These are phyloP conservation scores for Xylaria sp. DNA, from an alignment of 2,329 filamentous ascomycete genomes.

Conservation along the genomic window DNA sequence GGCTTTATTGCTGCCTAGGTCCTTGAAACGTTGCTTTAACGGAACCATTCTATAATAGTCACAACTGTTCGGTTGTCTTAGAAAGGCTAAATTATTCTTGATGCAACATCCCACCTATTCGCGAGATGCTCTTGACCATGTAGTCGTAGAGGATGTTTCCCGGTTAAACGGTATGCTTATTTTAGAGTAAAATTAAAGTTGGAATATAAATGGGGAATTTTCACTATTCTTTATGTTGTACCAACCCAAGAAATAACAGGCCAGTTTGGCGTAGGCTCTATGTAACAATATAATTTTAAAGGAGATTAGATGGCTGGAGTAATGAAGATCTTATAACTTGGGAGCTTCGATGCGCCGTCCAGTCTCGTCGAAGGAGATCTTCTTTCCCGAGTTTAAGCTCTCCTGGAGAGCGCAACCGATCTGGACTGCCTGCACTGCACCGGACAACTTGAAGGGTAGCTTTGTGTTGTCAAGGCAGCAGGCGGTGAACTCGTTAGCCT, in stretches of 20 bases:
- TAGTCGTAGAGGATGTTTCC: not conserved
- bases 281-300: not conserved
- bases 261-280: not conserved
- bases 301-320: too few species aligned
- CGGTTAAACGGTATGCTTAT: not conserved
- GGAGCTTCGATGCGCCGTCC: conserved; percentile 58
- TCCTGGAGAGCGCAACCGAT: conserved; percentile 72
- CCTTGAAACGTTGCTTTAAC: not conserved
- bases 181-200: not conserved
- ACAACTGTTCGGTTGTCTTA: not conserved
- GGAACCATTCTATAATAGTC: not conserved
- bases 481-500: conserved; percentile 72
- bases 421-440: conserved; percentile 68
- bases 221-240: not conserved
- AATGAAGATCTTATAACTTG: conserved; percentile 47
- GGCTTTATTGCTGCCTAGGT: not conserved
- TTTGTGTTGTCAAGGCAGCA: conserved; percentile 62
- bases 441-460: conserved; percentile 41
- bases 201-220: not conserved
- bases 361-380: conserved; percentile 68
- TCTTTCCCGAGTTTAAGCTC: conserved; percentile 63
- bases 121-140: not conserved
- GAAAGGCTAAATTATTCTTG: not conserved
- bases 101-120: not conserved
- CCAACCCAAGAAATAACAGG: not conserved